phyloP scores from a whole-genome alignment of 2,329 filamentous ascomycete species.

The Stagonosporopsis chrysanthemi region DNA sequence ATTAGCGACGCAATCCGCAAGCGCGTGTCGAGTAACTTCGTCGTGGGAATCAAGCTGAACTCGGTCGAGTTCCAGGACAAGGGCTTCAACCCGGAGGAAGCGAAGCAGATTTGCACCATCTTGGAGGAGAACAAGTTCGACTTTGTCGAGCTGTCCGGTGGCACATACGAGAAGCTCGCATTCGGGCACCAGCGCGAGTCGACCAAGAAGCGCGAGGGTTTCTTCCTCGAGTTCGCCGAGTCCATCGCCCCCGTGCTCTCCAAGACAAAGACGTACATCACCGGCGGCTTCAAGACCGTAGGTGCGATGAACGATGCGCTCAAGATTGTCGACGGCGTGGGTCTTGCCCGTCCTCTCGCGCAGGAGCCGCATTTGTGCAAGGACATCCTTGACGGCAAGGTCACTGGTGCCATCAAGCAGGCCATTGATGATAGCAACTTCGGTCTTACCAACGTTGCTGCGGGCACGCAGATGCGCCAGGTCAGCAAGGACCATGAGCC shows the following conservation, averaged over 20 bases:
- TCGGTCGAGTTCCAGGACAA: constrained; percentile 63
- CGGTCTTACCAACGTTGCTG: constrained; percentile 55
- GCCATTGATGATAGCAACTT: constrained; percentile 62
- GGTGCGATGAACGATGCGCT: constrained; percentile 67
- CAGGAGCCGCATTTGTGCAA: constrained; percentile 59
- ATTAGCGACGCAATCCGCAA: constrained; percentile 50
- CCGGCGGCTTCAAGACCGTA: constrained; percentile 64
- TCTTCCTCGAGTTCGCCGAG: constrained; percentile 68
- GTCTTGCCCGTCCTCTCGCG: constrained; percentile 62
- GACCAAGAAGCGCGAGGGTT: constrained; percentile 64
- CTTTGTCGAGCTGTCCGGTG: constrained; percentile 67
- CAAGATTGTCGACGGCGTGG: constrained; percentile 65
- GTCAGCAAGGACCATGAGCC: constrained; percentile 62
- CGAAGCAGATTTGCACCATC: constrained; percentile 56
- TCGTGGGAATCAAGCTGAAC: constrained; percentile 66
- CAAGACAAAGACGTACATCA: constrained; percentile 66
- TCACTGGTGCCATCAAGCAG: constrained; percentile 57
- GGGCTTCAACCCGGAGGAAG: constrained; percentile 61
- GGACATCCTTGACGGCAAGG: constrained; percentile 55
- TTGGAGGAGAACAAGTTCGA: constrained; percentile 61
- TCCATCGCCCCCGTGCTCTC: constrained; percentile 61
- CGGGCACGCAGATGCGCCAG: constrained; percentile 61
- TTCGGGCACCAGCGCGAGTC: constrained; percentile 62
- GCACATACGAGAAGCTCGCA: constrained; percentile 64
- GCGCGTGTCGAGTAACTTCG: constrained; percentile 50